A percentile compares a stretch with the other conserved stretches of the same genome.
phyloP scores from a whole-genome alignment of 1,284 basidiomycete genomes.

The Trichosporon coremiiforme region DNA sequence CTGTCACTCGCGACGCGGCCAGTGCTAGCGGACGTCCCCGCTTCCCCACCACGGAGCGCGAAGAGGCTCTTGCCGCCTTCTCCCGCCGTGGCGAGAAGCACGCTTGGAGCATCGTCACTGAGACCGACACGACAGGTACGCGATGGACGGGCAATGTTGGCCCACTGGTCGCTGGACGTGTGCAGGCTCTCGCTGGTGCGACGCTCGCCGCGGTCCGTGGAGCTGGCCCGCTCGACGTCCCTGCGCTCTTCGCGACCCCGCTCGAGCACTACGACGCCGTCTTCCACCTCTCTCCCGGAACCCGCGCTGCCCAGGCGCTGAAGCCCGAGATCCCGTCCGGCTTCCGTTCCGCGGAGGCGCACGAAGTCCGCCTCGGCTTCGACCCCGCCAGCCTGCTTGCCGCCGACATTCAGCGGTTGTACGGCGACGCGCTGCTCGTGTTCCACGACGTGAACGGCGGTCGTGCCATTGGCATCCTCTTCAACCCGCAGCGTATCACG shows the following conservation, averaged over 20 bases:
- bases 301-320: conserved; percentile 66
- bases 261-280: conserved; percentile 82
- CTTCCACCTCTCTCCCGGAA: conserved; percentile 69
- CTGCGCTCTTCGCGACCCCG: conserved; percentile 77
- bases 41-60: conserved; percentile 60
- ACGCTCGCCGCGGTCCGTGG: conserved; percentile 60
- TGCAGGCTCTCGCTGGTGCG: conserved; percentile 71
- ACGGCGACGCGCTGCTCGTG: conserved; percentile 74
- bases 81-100: conserved; percentile 50
- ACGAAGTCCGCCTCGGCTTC: conserved; percentile 57
- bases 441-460: conserved; percentile 88
- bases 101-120: conserved; percentile 78
- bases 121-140: conserved; percentile 71
- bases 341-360: conserved; percentile 39
- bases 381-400: conserved; percentile 76
- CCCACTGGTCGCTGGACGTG: conserved; percentile 68
- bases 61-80: conserved; percentile 64
- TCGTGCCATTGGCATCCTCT: conserved; percentile 74
- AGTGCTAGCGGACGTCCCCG: conserved; percentile 35
- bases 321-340: conserved; percentile 48
- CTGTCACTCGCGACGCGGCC: conserved; percentile 44
- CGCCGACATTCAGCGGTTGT: conserved; percentile 68
- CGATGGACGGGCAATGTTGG: conserved; percentile 73
- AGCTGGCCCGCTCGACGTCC: conserved; percentile 40
- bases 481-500: conserved; percentile 66